phyloP scores from a whole-genome alignment of 2,329 filamentous ascomycete genomes.

The Ciborinia camelliae region DNA sequence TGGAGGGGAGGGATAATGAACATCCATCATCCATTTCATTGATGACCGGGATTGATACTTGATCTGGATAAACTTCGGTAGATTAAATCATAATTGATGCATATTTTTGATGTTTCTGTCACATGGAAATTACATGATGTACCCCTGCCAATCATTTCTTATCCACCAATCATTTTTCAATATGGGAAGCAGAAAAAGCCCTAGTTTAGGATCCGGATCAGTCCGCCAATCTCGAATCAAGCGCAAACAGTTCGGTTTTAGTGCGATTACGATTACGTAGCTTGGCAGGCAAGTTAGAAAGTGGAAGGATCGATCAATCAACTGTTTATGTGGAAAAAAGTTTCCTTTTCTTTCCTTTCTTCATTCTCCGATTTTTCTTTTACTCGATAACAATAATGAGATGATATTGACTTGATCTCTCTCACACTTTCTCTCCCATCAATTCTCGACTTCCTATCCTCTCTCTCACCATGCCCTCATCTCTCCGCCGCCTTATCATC shows the following conservation, averaged over 20 bases:
- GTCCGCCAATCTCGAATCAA: neutral
- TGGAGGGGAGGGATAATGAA: neutral
- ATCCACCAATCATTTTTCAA: neutral
- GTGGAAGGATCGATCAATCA: neutral
- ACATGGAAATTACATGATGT: neutral
- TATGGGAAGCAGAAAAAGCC: neutral
- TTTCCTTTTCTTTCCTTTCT: neutral
- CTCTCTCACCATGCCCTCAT: conserved; percentile 8
- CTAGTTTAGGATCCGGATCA: neutral
- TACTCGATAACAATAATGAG: neutral
- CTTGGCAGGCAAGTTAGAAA: neutral
- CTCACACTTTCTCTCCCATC: neutral
- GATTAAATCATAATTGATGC: neutral
- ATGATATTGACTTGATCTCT: neutral
- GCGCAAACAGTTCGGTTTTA: neutral
- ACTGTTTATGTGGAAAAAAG: neutral
- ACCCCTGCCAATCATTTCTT: neutral
- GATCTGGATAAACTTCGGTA: neutral
- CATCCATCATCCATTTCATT: too few species aligned
- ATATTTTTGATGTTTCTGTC: neutral
- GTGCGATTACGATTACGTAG: neutral
- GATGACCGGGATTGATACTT: neutral
- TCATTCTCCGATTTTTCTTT: neutral
- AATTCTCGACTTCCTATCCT: neutral
- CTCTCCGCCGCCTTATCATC: neutral